These are phyloP conservation scores for Apiospora pterosperma DNA, from an alignment of 2,329 filamentous ascomycete species.

Conservation along the genomic window DNA sequence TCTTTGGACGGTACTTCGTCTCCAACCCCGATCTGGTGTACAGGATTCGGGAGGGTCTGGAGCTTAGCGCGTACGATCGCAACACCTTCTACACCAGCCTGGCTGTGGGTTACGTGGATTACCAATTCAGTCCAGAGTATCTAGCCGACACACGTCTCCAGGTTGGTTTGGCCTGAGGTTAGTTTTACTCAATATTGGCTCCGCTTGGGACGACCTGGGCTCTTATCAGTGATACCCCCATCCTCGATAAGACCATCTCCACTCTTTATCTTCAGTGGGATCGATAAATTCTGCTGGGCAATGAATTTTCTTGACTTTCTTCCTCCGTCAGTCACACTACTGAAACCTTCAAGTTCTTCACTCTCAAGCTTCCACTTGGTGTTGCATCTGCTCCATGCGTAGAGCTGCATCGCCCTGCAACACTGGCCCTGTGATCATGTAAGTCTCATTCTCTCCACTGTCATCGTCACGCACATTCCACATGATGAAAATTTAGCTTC, in stretches of 20 bases:
- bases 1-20: slow-evolving; percentile 47
- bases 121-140: slow-evolving; percentile 27
- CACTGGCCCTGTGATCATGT: neutral
- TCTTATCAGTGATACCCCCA: neutral
- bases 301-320: neutral
- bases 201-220: neutral
- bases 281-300: neutral
- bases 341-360: neutral
- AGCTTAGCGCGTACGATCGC: slow-evolving; percentile 40
- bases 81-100: slow-evolving; percentile 38
- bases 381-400: neutral
- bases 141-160: neutral
- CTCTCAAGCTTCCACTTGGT: neutral
- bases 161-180: neutral
- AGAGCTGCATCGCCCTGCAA: neutral
- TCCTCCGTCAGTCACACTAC: no score
- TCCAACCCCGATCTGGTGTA: slow-evolving; percentile 45
- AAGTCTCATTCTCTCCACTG: neutral
- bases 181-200: neutral
- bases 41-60: slow-evolving; percentile 37
- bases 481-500: slow-evolving; percentile 3
- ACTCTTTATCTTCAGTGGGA: neutral
- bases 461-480: neutral
- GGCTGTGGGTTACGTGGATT: slow-evolving; percentile 33
- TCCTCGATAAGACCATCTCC: neutral